These are phyloP conservation scores for Aspergillus steynii DNA, from an alignment of 495 filamentous ascomycete genomes.

Conservation along the genomic window DNA sequence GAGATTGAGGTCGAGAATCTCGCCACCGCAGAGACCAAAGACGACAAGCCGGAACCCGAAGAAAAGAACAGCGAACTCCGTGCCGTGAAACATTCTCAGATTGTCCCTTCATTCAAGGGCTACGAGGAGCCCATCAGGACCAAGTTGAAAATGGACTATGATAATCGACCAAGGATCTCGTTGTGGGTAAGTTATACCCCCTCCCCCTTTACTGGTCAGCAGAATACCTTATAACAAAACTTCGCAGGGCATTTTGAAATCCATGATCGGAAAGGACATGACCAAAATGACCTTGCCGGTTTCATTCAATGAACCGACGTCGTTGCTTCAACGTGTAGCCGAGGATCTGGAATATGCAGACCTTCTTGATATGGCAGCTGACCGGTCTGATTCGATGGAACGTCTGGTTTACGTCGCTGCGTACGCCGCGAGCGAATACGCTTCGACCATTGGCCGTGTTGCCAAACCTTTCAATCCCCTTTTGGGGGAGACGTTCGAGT, in stretches of 20 bases:
- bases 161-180: conserved; percentile 90
- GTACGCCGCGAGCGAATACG: conserved; percentile 94
- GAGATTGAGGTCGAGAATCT: conserved; percentile 76
- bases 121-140: conserved; percentile 84
- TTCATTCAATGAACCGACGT: conserved; percentile 98
- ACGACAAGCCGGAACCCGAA: conserved; percentile 42
- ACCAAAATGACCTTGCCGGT: conserved; percentile 99
- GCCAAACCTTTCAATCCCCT: conserved; percentile 98
- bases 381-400: conserved; percentile 82
- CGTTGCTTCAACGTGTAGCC: conserved; percentile 89
- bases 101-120: conserved; percentile 77
- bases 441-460: conserved; percentile 92
- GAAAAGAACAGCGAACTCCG: conserved; percentile 48
- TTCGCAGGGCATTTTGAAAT: conserved; percentile 88
- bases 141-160: conserved; percentile 83
- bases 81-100: conserved; percentile 54
- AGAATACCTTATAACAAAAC: conserved; percentile 25
- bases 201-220: not conserved
- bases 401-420: conserved; percentile 95
- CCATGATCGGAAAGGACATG: conserved; percentile 99
- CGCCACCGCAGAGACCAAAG: conserved; percentile 45
- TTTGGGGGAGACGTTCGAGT: conserved; percentile 95
- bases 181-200: conserved; percentile 73
- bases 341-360: conserved; percentile 99
- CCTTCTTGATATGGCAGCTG: conserved; percentile 85